phyloP scores from a whole-genome alignment of 2,329 filamentous ascomycete species.

The Anthostomella pinea region DNA sequence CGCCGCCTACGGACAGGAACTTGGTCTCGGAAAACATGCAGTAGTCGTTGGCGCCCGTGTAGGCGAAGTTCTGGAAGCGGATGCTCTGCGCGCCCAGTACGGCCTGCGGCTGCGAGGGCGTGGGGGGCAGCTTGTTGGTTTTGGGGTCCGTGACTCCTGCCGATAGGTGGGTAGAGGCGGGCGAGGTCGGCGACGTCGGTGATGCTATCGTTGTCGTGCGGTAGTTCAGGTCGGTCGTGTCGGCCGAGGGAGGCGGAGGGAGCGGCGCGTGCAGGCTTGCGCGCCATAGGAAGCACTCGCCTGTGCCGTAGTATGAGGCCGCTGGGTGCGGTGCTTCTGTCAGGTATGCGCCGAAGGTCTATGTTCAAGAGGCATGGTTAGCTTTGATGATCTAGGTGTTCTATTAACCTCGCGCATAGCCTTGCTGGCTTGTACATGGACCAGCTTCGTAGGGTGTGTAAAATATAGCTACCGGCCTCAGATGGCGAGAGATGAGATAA shows the following conservation, averaged over 20 bases:
- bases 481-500: too few relatives aligned
- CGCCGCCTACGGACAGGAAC: constrained; percentile 71
- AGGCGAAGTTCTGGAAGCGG: constrained; percentile 95
- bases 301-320: constrained; percentile 88
- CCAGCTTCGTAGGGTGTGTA: too few relatives aligned
- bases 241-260: constrained; percentile 65
- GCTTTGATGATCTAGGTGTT: not conserved
- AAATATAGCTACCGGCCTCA: too few relatives aligned
- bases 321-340: constrained; percentile 81
- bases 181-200: constrained; percentile 24
- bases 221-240: constrained; percentile 44
- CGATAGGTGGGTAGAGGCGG: constrained; percentile 27
- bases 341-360: constrained; percentile 90
- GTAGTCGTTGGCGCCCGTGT: constrained; percentile 94
- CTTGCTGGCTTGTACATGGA: not conserved
- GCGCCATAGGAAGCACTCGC: constrained; percentile 92
- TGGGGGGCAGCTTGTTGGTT: constrained; percentile 20
- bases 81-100: constrained; percentile 65
- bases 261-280: constrained; percentile 65
- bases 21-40: constrained; percentile 88
- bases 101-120: constrained; percentile 10
- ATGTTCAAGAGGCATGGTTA: constrained; percentile 5
- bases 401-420: not conserved
- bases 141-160: constrained; percentile 26
- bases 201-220: constrained; percentile 42